A percentile compares a stretch with the other conserved stretches of the same genome.
Evolutionary conservation across 352 stramenopile genomes (phyloP).

Genomic region (Pythium guiyangense): DNA sequence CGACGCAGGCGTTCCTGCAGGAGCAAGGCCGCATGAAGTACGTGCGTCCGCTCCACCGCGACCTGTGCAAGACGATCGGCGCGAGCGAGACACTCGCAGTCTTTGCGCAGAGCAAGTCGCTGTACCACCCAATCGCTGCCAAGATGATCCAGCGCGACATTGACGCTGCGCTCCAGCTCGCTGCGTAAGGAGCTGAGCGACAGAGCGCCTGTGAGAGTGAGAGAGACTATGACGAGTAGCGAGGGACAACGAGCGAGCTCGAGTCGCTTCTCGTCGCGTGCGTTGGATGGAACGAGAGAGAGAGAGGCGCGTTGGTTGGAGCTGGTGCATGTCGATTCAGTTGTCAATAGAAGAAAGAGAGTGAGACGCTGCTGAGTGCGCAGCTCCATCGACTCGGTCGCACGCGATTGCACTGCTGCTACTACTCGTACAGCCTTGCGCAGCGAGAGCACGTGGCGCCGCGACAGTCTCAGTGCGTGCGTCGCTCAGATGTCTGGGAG

Average conservation of each 20-base stretch:
- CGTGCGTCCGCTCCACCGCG: conserved; percentile 59
- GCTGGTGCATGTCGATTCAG: not conserved
- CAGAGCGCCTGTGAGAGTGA: not conserved
- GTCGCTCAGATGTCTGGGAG: conserved; percentile 53
- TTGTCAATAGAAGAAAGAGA: not conserved
- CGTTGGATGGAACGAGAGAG: not conserved
- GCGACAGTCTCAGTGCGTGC: not conserved
- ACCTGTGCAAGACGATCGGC: conserved; percentile 38
- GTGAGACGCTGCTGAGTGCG: not conserved
- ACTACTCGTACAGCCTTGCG: not conserved
- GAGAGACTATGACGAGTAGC: not conserved
- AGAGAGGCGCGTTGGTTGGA: not conserved
- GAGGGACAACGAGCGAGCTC: too few relatives aligned
- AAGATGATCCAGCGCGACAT: conserved; percentile 73
- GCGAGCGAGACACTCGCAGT: conserved; percentile 21
- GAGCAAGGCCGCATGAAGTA: conserved; percentile 81
- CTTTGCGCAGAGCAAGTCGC: conserved; percentile 46
- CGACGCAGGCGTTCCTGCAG: conserved; percentile 42
- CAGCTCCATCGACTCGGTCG: too few relatives aligned
- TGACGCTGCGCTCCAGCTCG: conserved; percentile 8
- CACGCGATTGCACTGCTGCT: not conserved
- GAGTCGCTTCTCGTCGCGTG: too few relatives aligned
- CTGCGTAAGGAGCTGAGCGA: not conserved
- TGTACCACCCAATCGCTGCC: conserved; percentile 66
- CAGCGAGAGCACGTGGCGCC: too few relatives aligned